Percentiles rank a stretch among this genome's conserved stretches.
These are phyloP conservation scores for Aspergillus quadricinctus DNA, from an alignment of 2,329 filamentous ascomycete genomes.

Conservation along the genomic window DNA sequence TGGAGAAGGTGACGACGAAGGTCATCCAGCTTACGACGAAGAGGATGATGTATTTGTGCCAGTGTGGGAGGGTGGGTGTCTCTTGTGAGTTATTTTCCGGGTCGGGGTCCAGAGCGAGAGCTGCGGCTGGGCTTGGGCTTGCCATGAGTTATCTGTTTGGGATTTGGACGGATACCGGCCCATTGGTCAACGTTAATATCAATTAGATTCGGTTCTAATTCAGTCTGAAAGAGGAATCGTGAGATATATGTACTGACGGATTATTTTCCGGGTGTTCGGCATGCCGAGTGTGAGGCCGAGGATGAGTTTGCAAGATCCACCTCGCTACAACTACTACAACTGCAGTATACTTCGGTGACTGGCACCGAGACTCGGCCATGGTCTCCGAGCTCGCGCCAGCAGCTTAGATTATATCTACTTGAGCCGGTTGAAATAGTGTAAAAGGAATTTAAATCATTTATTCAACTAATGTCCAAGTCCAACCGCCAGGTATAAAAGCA, in stretches of 20 bases:
- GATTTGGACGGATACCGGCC: neutral
- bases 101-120: conserved; percentile 13
- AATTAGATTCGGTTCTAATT: neutral
- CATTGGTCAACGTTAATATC: neutral
- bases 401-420: too few relatives aligned
- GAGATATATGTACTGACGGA: conserved; percentile 1
- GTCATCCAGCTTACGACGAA: conserved; percentile 42
- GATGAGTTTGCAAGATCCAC: neutral
- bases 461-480: neutral
- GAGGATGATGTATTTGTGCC: conserved; percentile 40
- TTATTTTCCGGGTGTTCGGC: conserved; percentile 13
- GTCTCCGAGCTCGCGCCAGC: neutral
- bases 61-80: conserved; percentile 21
- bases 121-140: conserved; percentile 8
- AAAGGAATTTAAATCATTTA: conserved; percentile 1
- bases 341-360: neutral
- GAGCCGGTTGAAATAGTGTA: neutral
- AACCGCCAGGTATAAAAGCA: neutral
- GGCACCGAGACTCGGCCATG: neutral
- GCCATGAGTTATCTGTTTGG: conserved; percentile 11
- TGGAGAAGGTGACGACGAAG: conserved; percentile 39
- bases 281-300: conserved; percentile 13
- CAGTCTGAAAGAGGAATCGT: neutral
- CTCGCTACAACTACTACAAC: neutral
- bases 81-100: conserved; percentile 9